Base-by-base conservation (phyloP, 345 rosid species). In the Acer negundo region DNA sequence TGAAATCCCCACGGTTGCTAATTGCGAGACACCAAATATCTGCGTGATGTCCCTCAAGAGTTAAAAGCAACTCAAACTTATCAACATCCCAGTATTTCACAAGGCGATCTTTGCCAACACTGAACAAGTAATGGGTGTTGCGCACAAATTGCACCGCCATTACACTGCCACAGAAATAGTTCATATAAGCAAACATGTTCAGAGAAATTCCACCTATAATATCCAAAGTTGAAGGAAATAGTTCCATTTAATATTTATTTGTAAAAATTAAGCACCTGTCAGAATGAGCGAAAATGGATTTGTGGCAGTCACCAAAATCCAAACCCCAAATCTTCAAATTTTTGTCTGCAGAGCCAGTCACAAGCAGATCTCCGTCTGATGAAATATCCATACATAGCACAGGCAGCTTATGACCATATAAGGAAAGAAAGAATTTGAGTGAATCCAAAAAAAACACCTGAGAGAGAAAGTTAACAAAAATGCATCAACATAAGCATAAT, bases 51-150 rank as follows among this genome's bases (percentile, higher is more conserved):
- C 97, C 99, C 81, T 90, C 95, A 76, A 96, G 94, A 58, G 97
- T 90, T 82, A 96, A 82, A 77, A 96, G 92, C 81, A 92, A 84
- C 90, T 96, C 98, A 73, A 96, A 96, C 84, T 96, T 96, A 82
- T 91, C 98, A 2, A 97, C 99, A 86, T 96, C 99, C 99, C 98
- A 96, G 83, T 96, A 96, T 77, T 94, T 96, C 67, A 96, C 90
- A 68, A 92, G 91, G 59, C 90, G 87, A 81, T 94, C 99, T 85
- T 96, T 96, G 72, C 99, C 99, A 62, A 84, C 90, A 55, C 99
- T 96, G 73, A 96, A 96, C 85, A 96, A 75, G 85, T 94, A 92
- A 84, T 96, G 99, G 15, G 99, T 94, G 64, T 85, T 91, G 80
- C 80, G 84, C 68, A 94, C 99, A 86, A 96, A 96, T 72, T 91